phyloP scores from a whole-genome alignment of 495 filamentous ascomycete species.

The Penicillium herquei region DNA sequence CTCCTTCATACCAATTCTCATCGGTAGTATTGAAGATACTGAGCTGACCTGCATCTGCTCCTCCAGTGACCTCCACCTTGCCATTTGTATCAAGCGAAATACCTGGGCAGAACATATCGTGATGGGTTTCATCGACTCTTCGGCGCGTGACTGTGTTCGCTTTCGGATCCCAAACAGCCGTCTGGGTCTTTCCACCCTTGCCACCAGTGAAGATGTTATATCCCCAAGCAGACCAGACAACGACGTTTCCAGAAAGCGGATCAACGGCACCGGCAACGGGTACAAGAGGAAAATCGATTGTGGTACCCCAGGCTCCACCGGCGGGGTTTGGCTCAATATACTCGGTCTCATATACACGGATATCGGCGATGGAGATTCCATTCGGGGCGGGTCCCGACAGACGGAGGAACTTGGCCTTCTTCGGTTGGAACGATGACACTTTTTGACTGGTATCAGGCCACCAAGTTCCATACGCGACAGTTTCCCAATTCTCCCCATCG shows the following conservation, averaged over 20 bases:
- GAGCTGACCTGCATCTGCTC: slow-evolving; percentile 37
- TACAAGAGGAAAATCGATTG: slow-evolving; percentile 50
- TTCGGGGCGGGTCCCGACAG: slow-evolving; percentile 17
- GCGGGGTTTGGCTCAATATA: background rate
- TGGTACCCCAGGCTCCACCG: slow-evolving; percentile 43
- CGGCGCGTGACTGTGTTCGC: slow-evolving; percentile 32
- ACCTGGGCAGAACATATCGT: slow-evolving; percentile 63
- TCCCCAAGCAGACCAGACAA: slow-evolving; percentile 41
- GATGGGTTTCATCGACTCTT: slow-evolving; percentile 35
- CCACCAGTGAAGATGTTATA: slow-evolving; percentile 29
- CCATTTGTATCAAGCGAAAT: slow-evolving; percentile 49
- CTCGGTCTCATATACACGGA: slow-evolving; percentile 18
- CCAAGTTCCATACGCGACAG: slow-evolving; percentile 45
- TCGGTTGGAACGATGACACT: slow-evolving; percentile 35
- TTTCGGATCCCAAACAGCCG: slow-evolving; percentile 38
- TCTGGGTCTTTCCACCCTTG: slow-evolving; percentile 35
- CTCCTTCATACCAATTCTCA: slow-evolving; percentile 27
- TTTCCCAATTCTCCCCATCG: slow-evolving; percentile 36
- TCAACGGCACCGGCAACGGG: slow-evolving; percentile 39
- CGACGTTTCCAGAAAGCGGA: slow-evolving; percentile 33
- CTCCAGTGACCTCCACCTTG: slow-evolving; percentile 52
- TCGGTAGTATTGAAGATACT: slow-evolving; percentile 42
- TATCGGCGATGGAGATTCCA: slow-evolving; percentile 33
- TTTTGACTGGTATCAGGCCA: slow-evolving; percentile 36
- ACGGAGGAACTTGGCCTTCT: slow-evolving; percentile 36